Base-by-base conservation (phyloP, 345 rosid species). In the Streptanthus diversifolius region DNA sequence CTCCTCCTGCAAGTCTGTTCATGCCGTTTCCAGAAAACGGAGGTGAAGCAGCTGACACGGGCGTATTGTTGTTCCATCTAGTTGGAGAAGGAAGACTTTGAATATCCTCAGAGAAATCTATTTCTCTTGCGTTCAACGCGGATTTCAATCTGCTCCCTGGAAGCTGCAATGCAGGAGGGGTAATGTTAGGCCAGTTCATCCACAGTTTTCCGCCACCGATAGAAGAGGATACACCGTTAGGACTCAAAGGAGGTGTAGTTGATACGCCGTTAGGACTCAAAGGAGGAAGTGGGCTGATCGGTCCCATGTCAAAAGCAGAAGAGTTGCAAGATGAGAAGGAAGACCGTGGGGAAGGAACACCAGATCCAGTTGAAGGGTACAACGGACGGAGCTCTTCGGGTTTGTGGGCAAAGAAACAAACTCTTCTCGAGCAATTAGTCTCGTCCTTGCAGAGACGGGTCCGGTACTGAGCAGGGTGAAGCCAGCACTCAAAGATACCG, bases 391-490 rank as follows among this genome's bases (percentile, higher is more conserved):
- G 88, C 84, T 93, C 98, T 62, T 90, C 90, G 0, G 81, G 85
- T 79, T 72, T 89, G 80, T 93, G 98, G 22, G 98, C 98, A 58
- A 93, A 93, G 86, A 93, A 93, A 63, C 97, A 93, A n/a, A 93
- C 96, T 81, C 89, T 83, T 47, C 98, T 82, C 3, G 73, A 56
- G 74, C 97, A 93, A 53, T 75, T 83, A 1, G 83, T 85, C 82
- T 86, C 97, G 24, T 93, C 97, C 69, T 93, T 93, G 77, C 98
- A 93, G 17, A 90, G 82, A 39, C 96, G 88, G 2, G 95, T 93
- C 43, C 97, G 64, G 75, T 93, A 93, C 77, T 93, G 98, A 8
- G 98, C 96, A 44, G 98, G 98, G 77, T 93, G 98, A 75, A 93
- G 96, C 98, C 97, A 93, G 68, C 90, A 87, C 83, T 93, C 96